phyloP scores from a whole-genome alignment of 768 basidiomycete genomes.

The Clitopilus passeckerianus region DNA sequence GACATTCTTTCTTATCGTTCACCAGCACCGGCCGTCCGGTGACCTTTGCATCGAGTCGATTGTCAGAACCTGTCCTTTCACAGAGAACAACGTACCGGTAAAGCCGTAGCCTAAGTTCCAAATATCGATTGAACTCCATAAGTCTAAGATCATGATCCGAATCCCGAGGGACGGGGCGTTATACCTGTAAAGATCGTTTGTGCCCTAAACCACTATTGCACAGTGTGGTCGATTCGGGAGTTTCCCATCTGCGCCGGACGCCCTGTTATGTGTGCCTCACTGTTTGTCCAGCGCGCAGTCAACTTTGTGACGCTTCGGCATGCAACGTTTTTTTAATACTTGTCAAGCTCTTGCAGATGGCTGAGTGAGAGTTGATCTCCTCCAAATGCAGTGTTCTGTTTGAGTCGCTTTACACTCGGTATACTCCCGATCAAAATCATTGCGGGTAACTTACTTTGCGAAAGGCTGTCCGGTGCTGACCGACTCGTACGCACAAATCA shows the following conservation, averaged over 20 bases:
- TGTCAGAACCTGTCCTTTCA: constrained; percentile 4
- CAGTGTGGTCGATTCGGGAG: constrained; percentile 11
- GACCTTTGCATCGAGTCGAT: constrained; percentile 7
- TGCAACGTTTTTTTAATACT: constrained; percentile 49
- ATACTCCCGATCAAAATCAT: not conserved
- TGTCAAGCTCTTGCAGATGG: constrained; percentile 1
- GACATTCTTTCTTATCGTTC: not conserved
- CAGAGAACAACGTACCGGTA: constrained; percentile 10
- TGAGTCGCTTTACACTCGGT: not conserved
- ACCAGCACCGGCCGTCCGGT: constrained; percentile 4
- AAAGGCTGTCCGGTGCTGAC: constrained; percentile 5
- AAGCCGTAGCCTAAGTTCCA: constrained; percentile 19
- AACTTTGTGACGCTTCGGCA: constrained; percentile 16
- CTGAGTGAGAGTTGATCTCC: not conserved
- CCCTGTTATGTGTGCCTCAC: constrained; percentile 14
- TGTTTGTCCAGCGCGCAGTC: constrained; percentile 13
- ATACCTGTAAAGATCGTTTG: constrained; percentile 2
- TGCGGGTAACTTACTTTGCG: constrained; percentile 2
- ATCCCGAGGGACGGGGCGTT: constrained; percentile 22
- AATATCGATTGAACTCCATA: constrained; percentile 24
- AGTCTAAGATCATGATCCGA: constrained; percentile 37
- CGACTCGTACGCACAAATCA: not conserved
- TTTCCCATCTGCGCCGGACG: constrained; percentile 4
- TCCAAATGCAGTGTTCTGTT: not conserved
- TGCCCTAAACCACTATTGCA: not conserved